Base-by-base conservation (phyloP, 345 rosid genomes). In the Lepidium aucheri region DNA sequence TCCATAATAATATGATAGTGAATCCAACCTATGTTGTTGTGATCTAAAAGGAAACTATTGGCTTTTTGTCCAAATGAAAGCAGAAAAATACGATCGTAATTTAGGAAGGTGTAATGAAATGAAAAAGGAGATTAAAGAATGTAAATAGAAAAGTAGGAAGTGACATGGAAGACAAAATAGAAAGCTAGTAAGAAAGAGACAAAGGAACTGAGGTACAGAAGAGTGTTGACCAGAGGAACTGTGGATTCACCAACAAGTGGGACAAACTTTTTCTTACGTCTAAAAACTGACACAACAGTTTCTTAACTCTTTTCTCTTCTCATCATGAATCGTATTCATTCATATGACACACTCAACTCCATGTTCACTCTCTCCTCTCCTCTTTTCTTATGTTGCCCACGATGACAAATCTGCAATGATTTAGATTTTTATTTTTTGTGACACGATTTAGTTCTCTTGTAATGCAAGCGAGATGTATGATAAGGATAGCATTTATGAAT, bases 191-290 rank as follows among this genome's bases (percentile, higher is more conserved):
- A 41, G 60, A 64, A 65, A 72, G 49, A 50, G 71, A 72, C 71
- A 72, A 72, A 9, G 30, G 43, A 24, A 72, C 46, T 17, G 32
- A 72, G 47, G 53, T 56, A 49, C 26, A 55, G 45, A 71, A 63
- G 55, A 50, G 71, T 65, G 71, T 72, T 72, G 76, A 65, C 71
- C 40, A 65, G 47, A 49, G 71, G 65, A 44, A 72, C 76, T 72
- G 76, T 72, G 70, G 70, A 72, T 72, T 64, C 60, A 72, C 76
- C 76, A 65, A 72, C 76, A 72, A 72, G 55, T 72, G 71, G 71
- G 76, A 72, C 76, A 72, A 72, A 72, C 61, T 72, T 65, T 65
- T 47, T 65, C 67, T 59, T 58, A 65, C 55, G 65, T 72, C 71
- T 34, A 42, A 72, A 26, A 72, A 50, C 76, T 72, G 71, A 72